Percentiles rank a stretch among this genome's conserved stretches.
These are phyloP conservation scores for Zea mays DNA, from an alignment of 176 grass and related monocot genomes.

Conservation along the genomic window Zm-B73-REFERENCE-NAM-5.0 NC_050097.1:241656001-241656500, in stretches of 20 bases:
- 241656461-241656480: neutral
- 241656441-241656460: neutral
- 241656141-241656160: constrained; percentile 4
- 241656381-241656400: neutral
- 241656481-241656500: neutral
- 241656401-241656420: neutral
- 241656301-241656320: neutral
- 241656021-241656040: constrained; percentile 25
- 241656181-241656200: neutral
- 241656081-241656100: neutral
- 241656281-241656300: too few relatives aligned
- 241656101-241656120: constrained; percentile 13
- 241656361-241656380: neutral
- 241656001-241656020: neutral
- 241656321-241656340: neutral
- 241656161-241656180: neutral
- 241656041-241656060: neutral
- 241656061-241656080: neutral
- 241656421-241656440: neutral
- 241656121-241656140: constrained; percentile 29
- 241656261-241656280: neutral
- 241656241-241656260: neutral
- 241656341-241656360: neutral
- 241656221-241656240: neutral
- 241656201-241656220: neutral